Conservation (phyloP, 164 flowering plant species). For the Magnolia changhungtana region DNA sequence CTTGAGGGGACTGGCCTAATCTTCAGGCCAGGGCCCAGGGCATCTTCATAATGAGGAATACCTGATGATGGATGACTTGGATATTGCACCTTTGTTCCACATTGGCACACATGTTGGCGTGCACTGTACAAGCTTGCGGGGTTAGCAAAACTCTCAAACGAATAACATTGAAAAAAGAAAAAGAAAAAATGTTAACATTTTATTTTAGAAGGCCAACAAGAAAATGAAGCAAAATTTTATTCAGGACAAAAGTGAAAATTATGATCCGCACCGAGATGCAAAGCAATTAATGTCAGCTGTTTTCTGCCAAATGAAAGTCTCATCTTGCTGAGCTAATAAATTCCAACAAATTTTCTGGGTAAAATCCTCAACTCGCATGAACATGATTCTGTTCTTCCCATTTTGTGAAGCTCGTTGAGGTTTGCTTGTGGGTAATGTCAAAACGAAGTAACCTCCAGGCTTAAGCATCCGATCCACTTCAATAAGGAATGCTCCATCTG, state of each 20-base stretch:
- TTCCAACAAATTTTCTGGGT: slow-evolving; percentile 80
- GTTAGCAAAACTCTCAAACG: too few species aligned
- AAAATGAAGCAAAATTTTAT: slow-evolving; percentile 1
- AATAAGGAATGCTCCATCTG: slow-evolving; percentile 81
- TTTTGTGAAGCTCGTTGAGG: slow-evolving; percentile 38
- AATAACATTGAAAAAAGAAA: background rate
- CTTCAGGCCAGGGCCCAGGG: too few species aligned
- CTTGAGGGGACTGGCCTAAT: too few species aligned
- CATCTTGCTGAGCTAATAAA: slow-evolving; percentile 82
- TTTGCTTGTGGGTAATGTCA: slow-evolving; percentile 48
- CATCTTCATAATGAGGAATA: too few species aligned
- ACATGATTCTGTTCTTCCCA: slow-evolving; percentile 41
- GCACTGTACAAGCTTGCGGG: too few species aligned
- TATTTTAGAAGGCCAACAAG: background rate
- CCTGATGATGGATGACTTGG: too few species aligned
- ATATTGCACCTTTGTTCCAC: too few species aligned
- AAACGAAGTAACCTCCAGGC: slow-evolving; percentile 97
- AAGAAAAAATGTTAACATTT: background rate
- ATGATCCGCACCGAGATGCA: slow-evolving; percentile 56
- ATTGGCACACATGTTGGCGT: too few species aligned
- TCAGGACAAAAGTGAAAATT: background rate
- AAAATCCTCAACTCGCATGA: slow-evolving; percentile 56
- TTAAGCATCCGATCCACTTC: slow-evolving; percentile 88
- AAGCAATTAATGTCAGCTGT: slow-evolving; percentile 68
- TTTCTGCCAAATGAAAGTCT: slow-evolving; percentile 94